Evolutionary conservation across 2,329 filamentous ascomycete genomes (phyloP), one percentile per base, ranked within the genome.

Genomic region (Fusarium ambrosium): DNA sequence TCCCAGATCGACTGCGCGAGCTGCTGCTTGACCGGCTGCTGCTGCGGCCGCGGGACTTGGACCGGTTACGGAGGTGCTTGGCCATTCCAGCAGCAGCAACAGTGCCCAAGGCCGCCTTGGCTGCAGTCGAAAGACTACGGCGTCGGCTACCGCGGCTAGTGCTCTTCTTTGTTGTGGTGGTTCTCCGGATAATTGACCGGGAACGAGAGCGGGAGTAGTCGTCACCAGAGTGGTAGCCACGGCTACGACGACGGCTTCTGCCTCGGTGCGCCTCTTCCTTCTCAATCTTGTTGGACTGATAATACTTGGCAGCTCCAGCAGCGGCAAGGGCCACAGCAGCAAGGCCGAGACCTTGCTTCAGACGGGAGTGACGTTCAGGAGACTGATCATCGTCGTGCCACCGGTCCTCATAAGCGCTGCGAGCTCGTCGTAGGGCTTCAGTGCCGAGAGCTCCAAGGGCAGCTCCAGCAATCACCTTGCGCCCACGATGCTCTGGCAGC

Each of bases 301-400:
- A 88, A 77, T 91, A 92, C 79, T 92, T 92, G 71, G 90, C 87
- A 6, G 90, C 90, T n/a, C 90, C 91, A 4, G 90, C 90, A 22
- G 91, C 89, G 9, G 90, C 91, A 27, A 92, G 85, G 18, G 90
- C 90, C 24, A 91, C 90, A 11, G 90, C 90, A 10, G 91, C 91
- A 48, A 92, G 85, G 36, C 90, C 91, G 24, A 92, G 83, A 24
- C 90, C 90, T 2, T 89, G 91, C 80, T 91, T 91, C 64, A 92
- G 83, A 59, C 86, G 86, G 48, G 85, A 87, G 43, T 85, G 83
- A 60, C 84, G 82, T 45, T 86, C 82, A 14, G 82, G 84, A 14
- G 83, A 85, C 18, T 81, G 82, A 22, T 80, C 79, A 6, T 81
- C 81, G 14, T 85, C 84, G 20, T 84, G 82, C 75, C 84, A 85